A percentile compares a stretch with the other conserved stretches of the same genome.
Evolutionary conservation across 345 rosid genomes (phyloP).

Genomic region (Diplotaxis tenuifolia): DNA sequence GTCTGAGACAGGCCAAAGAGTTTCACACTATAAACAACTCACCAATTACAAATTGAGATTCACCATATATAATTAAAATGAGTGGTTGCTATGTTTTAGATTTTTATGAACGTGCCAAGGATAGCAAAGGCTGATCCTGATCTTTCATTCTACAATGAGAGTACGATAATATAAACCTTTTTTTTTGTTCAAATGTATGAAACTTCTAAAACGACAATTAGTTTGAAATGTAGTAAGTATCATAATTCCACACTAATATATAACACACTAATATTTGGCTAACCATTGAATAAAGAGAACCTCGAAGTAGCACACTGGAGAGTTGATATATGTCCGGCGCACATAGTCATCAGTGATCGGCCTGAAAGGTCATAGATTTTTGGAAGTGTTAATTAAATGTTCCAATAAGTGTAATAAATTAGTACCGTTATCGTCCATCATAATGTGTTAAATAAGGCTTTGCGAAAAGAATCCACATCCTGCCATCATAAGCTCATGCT

Average conservation of each 20-base stretch:
- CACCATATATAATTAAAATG: slow-evolving; percentile 8
- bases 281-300: background rate
- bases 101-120: slow-evolving; percentile 1
- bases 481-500: slow-evolving; percentile 35
- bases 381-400: background rate
- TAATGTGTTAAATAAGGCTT: background rate
- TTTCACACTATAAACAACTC: slow-evolving; percentile 24
- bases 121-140: slow-evolving; percentile 13
- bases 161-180: slow-evolving; percentile 6
- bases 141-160: slow-evolving; percentile 15
- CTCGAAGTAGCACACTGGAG: background rate
- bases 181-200: no score
- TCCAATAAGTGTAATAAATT: background rate
- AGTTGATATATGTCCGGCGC: background rate
- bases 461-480: slow-evolving; percentile 25
- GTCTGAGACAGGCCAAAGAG: slow-evolving; percentile 22
- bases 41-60: slow-evolving; percentile 15
- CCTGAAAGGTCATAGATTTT: background rate
- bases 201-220: background rate
- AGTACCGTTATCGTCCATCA: background rate
- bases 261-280: background rate
- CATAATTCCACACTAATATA: background rate
- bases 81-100: background rate
- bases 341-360: background rate
- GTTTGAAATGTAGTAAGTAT: background rate